These are phyloP conservation scores for Colletotrichum godetiae DNA, from an alignment of 2,329 filamentous ascomycete genomes.

Conservation along the genomic window DNA sequence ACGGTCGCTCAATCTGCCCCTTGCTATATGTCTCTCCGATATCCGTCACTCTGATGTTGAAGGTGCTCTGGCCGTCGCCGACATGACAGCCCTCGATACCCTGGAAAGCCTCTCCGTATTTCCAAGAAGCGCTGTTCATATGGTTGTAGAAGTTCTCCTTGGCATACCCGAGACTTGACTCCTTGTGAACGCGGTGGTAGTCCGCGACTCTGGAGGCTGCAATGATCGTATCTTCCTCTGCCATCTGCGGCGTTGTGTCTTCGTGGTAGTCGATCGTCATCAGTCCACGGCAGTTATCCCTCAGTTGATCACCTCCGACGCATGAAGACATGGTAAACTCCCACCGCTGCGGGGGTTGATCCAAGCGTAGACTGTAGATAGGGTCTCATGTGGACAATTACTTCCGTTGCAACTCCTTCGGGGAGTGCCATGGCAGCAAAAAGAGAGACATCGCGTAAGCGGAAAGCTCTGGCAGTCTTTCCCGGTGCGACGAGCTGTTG, in stretches of 20 bases:
- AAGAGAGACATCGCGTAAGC: slow-evolving; percentile 35
- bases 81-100: neutral
- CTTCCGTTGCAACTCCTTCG: slow-evolving; percentile 28
- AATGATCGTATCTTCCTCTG: neutral
- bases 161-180: neutral
- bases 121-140: neutral
- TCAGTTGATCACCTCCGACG: neutral
- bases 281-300: neutral
- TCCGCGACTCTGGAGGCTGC: neutral
- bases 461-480: slow-evolving; percentile 3
- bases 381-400: slow-evolving; percentile 28
- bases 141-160: slow-evolving; percentile 2
- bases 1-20: neutral
- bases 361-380: neutral
- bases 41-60: neutral
- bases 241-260: neutral
- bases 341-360: neutral
- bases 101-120: slow-evolving; percentile 1
- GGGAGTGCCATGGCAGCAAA: slow-evolving; percentile 27
- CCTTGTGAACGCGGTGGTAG: neutral
- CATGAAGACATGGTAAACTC: slow-evolving; percentile 14
- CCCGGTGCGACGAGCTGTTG: slow-evolving; percentile 35
- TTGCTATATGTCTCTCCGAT: neutral
- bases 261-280: neutral
- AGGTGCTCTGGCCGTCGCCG: neutral